Evolutionary conservation across 768 basidiomycete species (phyloP).

Genomic region (Boletus bicolor): DNA sequence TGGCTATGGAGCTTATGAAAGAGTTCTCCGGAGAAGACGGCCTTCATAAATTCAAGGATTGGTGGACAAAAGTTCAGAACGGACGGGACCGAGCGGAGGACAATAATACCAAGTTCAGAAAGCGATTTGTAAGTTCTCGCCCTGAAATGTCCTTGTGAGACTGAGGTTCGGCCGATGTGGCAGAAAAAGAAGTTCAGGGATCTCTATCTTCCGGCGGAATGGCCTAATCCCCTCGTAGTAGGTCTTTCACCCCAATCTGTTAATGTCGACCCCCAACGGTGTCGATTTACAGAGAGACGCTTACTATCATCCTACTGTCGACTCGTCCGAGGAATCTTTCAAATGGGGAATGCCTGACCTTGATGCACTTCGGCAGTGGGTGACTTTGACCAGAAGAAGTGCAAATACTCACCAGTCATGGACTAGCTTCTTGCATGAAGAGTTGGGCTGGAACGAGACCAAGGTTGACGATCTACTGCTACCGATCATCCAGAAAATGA

Average conservation of each 20-base stretch:
- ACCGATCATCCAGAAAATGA: constrained; percentile 89
- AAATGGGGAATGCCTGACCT: constrained; percentile 98
- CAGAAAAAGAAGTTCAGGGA: constrained; percentile 90
- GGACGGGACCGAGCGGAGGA: constrained; percentile 81
- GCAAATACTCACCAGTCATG: constrained; percentile 12
- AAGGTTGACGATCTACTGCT: constrained; percentile 91
- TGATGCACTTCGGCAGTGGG: constrained; percentile 81
- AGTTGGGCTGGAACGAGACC: constrained; percentile 74
- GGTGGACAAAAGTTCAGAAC: constrained; percentile 92
- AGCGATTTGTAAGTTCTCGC: constrained; percentile 69
- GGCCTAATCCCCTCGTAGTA: constrained; percentile 93
- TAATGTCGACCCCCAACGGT: background rate
- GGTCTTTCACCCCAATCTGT: constrained; percentile 28
- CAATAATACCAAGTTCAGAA: constrained; percentile 72
- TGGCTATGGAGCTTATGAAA: constrained; percentile 91
- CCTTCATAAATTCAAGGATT: constrained; percentile 81
- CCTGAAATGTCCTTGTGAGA: constrained; percentile 3
- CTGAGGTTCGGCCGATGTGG: constrained; percentile 9
- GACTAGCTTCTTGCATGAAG: constrained; percentile 64
- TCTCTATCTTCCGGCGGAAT: constrained; percentile 75
- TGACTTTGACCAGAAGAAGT: constrained; percentile 11
- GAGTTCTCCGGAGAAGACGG: constrained; percentile 90
- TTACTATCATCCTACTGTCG: constrained; percentile 88
- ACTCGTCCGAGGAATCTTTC: constrained; percentile 89
- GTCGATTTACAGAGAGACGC: constrained; percentile 66